A percentile compares a stretch with the other conserved stretches of the same genome.
These are phyloP conservation scores for Polytrichum commune DNA, from an alignment of 225 moss, liverwort and hornwort species.

Conservation along the genomic window DNA sequence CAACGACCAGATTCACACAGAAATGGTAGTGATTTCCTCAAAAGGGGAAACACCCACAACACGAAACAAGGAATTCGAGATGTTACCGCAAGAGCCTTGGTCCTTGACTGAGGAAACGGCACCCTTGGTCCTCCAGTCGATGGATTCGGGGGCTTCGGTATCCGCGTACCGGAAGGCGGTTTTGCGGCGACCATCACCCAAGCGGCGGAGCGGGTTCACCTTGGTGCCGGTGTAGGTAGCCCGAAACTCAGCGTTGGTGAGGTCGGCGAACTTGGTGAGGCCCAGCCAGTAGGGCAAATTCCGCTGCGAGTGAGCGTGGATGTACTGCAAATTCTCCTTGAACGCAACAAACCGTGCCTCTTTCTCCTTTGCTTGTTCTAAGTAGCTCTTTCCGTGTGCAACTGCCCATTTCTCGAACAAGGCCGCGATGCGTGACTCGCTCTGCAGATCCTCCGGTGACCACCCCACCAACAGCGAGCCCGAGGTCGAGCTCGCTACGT, in stretches of 20 bases:
- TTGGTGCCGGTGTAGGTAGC: conserved; percentile 28
- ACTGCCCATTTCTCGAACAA: conserved; percentile 37
- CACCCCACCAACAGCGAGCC: conserved; percentile 13
- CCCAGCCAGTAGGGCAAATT: conserved; percentile 45
- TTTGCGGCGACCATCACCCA: conserved; percentile 5
- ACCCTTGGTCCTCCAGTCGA: conserved; percentile 65
- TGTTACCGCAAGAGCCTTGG: conserved; percentile 61
- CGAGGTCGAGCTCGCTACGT: conserved; percentile 5
- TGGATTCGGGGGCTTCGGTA: conserved; percentile 12
- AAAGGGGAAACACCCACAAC: background rate
- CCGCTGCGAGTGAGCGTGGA: conserved; percentile 28
- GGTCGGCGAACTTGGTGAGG: conserved; percentile 65
- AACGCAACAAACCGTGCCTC: conserved; percentile 27
- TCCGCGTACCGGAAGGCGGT: conserved; percentile 32
- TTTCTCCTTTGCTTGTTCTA: conserved; percentile 14
- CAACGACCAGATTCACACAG: background rate
- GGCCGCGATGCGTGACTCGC: conserved; percentile 23
- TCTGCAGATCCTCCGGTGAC: conserved; percentile 25
- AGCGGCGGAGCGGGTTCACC: conserved; percentile 14
- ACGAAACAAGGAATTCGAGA: background rate
- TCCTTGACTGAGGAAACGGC: conserved; percentile 53
- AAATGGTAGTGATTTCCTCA: too few species aligned
- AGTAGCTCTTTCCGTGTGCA: conserved; percentile 26
- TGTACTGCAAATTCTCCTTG: conserved; percentile 51
- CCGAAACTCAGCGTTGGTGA: conserved; percentile 66